Conservation (phyloP, 2,329 filamentous ascomycete species). For the Apiospora aurea region DNA sequence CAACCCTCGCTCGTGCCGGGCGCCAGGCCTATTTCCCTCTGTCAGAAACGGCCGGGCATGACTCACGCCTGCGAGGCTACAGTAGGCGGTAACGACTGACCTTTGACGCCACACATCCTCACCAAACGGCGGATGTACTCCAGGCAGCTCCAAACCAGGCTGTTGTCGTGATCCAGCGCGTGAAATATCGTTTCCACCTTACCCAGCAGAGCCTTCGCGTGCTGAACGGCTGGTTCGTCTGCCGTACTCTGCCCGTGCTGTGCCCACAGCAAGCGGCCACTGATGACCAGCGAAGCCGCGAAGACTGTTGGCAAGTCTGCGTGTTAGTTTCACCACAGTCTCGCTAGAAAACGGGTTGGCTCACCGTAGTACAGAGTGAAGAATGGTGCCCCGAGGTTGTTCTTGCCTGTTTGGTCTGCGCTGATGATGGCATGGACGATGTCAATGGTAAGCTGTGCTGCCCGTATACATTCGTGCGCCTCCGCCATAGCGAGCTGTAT, state of each 20-base stretch:
- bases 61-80: not conserved
- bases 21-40: not conserved
- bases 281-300: constrained; percentile 21
- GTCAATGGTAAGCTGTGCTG: constrained; percentile 21
- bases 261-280: constrained; percentile 21
- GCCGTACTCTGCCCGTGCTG: constrained; percentile 3
- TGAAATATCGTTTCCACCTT: constrained; percentile 20
- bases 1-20: not conserved
- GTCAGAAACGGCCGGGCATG: not conserved
- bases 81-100: constrained; percentile 2
- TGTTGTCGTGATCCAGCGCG: constrained; percentile 22
- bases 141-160: constrained; percentile 15
- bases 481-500: constrained; percentile 22
- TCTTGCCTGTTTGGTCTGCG: not conserved
- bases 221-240: constrained; percentile 14
- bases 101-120: constrained; percentile 20
- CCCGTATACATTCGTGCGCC: constrained; percentile 21
- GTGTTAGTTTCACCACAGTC: not conserved
- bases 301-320: not conserved
- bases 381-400: constrained; percentile 18
- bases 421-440: constrained; percentile 23
- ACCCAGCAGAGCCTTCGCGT: not conserved
- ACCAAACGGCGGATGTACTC: constrained; percentile 22
- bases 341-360: not conserved
- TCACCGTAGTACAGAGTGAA: constrained; percentile 22